Evolutionary conservation across 1,284 basidiomycete genomes (phyloP), one percentile per base, ranked within the genome.

Genomic region (Ustilago sp.): DNA sequence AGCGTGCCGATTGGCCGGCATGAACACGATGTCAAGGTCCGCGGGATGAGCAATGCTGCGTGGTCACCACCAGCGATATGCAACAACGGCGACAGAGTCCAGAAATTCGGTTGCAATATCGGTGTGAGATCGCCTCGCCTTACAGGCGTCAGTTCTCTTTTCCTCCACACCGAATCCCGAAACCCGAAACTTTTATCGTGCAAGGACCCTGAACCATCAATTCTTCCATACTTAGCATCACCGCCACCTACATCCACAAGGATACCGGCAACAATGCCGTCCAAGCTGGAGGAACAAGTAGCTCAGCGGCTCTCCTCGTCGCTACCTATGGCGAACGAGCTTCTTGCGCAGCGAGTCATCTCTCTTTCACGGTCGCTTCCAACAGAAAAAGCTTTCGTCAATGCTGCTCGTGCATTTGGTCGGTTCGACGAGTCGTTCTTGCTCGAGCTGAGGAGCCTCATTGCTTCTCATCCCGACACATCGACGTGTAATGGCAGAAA

Each of bases 351-450:
- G n/a, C 59, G 74, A 32, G 68, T 85, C 60, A 80, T 85, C 45
- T 65, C 72, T 11, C 69, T 85, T 13, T 82, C 79, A 0, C 65
- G 75, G 12, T 75, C 71, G 11, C 55, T 74, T 2, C 79, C 80
- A 8, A 58, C 76, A 2, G 75, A 83, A 50, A 62, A 67, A 47
- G 68, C 59, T 32, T 79, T 84, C 38, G 75, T 77, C 71, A 62
- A 80, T 91, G 94, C 94, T 77, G 91, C 93, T 55, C 90, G 89
- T 66, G 89, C 91, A 35, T 96, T 96, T 87, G 94, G 93, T 85
- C 93, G 93, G 88, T 95, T 95, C 84, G 89, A 92, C 81, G 90
- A 89, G 69, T 88, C 89, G 17, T 89, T 90, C 64, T 88, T 92
- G 28, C 82, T 89, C 35, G 89, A 91, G 32, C 86, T 92, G 17